Conservation (phyloP, 441 rosid genomes). For the Biscutella laevigata region DNA sequence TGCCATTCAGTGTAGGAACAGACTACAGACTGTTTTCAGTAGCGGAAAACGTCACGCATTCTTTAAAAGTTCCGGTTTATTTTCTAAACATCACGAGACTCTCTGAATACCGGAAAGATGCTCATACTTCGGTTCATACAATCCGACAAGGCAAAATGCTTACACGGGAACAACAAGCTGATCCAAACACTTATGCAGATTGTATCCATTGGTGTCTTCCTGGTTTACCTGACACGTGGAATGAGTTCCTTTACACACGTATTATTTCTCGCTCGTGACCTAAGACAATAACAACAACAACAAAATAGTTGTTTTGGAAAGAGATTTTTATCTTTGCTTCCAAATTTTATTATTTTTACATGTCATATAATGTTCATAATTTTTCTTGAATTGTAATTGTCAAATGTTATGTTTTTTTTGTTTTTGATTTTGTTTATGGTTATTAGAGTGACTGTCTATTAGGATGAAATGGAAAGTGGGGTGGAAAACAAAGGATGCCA, state of each 20-base stretch:
- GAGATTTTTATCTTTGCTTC: background rate
- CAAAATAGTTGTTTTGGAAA: background rate
- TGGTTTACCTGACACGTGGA: slow-evolving; percentile 74
- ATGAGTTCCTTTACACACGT: slow-evolving; percentile 58
- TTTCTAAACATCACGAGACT: slow-evolving; percentile 57
- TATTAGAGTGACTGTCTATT: slow-evolving; percentile 16
- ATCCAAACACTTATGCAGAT: slow-evolving; percentile 63
- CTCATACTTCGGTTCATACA: slow-evolving; percentile 78
- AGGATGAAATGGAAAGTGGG: slow-evolving; percentile 16
- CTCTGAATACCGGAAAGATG: slow-evolving; percentile 77
- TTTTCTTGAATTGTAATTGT: slow-evolving; percentile 22
- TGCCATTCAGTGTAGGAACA: slow-evolving; percentile 54
- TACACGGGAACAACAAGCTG: slow-evolving; percentile 61
- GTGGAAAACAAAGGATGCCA: slow-evolving; percentile 26
- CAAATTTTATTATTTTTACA: slow-evolving; percentile 13
- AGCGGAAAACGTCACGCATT: slow-evolving; percentile 42
- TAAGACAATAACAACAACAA: background rate
- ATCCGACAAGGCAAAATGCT: slow-evolving; percentile 75
- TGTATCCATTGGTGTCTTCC: slow-evolving; percentile 89
- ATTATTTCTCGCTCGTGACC: slow-evolving; percentile 55
- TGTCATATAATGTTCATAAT: slow-evolving; percentile 23
- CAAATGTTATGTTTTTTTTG: background rate
- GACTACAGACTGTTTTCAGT: slow-evolving; percentile 49
- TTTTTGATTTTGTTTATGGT: background rate
- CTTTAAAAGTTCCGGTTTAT: slow-evolving; percentile 47